Conservation (phyloP, 257 asterid species). For the Ocimum tenuiflorum region DNA sequence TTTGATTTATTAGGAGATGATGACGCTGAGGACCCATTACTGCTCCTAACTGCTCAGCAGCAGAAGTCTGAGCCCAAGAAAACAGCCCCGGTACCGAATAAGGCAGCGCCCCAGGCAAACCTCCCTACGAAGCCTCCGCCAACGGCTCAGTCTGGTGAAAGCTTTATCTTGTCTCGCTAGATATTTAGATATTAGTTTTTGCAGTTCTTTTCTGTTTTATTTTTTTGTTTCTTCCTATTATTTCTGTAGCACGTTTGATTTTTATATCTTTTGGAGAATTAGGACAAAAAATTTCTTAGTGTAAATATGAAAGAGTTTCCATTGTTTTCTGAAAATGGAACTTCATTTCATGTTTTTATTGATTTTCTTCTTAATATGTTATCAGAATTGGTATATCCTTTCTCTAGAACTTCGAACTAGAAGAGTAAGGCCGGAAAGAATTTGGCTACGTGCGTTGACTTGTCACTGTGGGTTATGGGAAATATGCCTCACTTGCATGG, state of each 20-base stretch:
- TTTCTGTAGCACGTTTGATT: background rate
- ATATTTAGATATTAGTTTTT: background rate
- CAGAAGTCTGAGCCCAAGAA: conserved; percentile 53
- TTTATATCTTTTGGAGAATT: background rate
- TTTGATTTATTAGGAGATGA: conserved; percentile 82
- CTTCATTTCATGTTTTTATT: background rate
- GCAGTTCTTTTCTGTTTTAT: background rate
- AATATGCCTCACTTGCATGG: background rate
- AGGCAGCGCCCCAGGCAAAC: conserved; percentile 38
- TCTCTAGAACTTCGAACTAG: background rate
- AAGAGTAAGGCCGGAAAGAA: background rate
- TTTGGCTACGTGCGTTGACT: too few species aligned
- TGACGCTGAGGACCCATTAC: conserved; percentile 58
- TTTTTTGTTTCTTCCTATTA: background rate
- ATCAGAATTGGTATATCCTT: background rate
- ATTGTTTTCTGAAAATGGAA: background rate
- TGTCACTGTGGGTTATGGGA: too few species aligned
- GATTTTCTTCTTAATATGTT: background rate
- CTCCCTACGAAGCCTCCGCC: conserved; percentile 77
- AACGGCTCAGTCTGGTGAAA: conserved; percentile 66
- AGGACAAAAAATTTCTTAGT: background rate
- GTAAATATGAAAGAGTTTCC: background rate
- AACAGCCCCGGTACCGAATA: conserved; percentile 23
- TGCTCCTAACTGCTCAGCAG: conserved; percentile 51
- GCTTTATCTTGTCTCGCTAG: background rate